These are phyloP conservation scores for Podila verticillata DNA, from an alignment of 192 early-diverging fungal species.

Conservation along the genomic window DNA sequence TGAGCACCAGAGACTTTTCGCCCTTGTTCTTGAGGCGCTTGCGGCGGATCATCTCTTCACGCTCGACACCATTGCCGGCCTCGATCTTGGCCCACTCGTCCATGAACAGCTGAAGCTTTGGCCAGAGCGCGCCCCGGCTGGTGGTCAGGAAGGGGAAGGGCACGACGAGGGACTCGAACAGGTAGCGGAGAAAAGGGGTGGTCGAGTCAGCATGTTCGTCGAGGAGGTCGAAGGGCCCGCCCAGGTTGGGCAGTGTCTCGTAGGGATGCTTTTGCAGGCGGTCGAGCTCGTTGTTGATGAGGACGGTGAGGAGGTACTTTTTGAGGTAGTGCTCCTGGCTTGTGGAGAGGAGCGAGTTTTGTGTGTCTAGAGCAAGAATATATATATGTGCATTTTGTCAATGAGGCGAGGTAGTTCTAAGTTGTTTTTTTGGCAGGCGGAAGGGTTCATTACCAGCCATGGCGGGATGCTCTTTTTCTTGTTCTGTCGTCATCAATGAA, in stretches of 20 bases:
- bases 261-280: slow-evolving; percentile 28
- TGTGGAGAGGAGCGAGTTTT: slow-evolving; percentile 9
- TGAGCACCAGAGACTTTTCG: slow-evolving; percentile 27
- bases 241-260: slow-evolving; percentile 28
- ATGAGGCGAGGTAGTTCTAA: not conserved
- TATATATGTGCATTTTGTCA: too few relatives aligned
- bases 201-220: slow-evolving; percentile 28
- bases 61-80: slow-evolving; percentile 42
- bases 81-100: slow-evolving; percentile 57
- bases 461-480: too few relatives aligned
- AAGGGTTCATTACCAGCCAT: too few relatives aligned
- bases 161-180: slow-evolving; percentile 54
- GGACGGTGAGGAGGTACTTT: slow-evolving; percentile 56
- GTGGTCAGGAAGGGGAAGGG: slow-evolving; percentile 63
- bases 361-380: not conserved
- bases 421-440: too few relatives aligned
- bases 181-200: slow-evolving; percentile 56
- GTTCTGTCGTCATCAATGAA: too few relatives aligned
- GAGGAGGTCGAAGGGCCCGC: slow-evolving; percentile 31
- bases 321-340: slow-evolving; percentile 67
- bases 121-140: slow-evolving; percentile 53
- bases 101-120: slow-evolving; percentile 57
- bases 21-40: slow-evolving; percentile 34
- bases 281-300: slow-evolving; percentile 57
- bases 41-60: slow-evolving; percentile 32